These are phyloP conservation scores for Sophora flavescens DNA, from an alignment of 306 rosid species.

Conservation along the genomic window DNA sequence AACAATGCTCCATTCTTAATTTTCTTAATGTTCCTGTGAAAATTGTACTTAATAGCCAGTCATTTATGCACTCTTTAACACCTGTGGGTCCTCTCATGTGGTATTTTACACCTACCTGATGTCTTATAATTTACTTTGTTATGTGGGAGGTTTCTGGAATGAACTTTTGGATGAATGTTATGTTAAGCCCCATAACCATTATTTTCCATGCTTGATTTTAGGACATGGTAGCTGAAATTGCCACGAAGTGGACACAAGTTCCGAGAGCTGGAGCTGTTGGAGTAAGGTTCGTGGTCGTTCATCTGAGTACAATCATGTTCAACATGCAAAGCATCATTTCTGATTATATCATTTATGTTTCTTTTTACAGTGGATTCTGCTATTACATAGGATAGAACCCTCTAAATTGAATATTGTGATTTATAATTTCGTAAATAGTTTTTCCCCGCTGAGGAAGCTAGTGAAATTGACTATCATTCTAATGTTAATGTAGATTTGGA, in stretches of 20 bases:
- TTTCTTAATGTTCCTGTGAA: neutral
- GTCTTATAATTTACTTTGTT: constrained; percentile 15
- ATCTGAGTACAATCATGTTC: constrained; percentile 86
- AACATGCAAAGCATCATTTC: constrained; percentile 76
- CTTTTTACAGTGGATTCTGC: too few species aligned
- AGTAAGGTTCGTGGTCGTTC: constrained; percentile 75
- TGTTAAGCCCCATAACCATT: constrained; percentile 1
- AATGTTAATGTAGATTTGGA: too few species aligned
- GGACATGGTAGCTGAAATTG: constrained; percentile 79
- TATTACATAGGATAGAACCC: too few species aligned
- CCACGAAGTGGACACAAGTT: constrained; percentile 85
- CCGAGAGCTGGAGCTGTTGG: constrained; percentile 81
- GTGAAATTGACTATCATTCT: too few species aligned
- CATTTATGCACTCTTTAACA: neutral
- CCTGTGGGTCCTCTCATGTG: constrained; percentile 1
- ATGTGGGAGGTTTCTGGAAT: constrained; percentile 30
- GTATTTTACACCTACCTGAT: constrained; percentile 2
- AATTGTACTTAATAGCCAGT: neutral
- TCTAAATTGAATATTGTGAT: too few species aligned
- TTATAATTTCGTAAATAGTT: too few species aligned
- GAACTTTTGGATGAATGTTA: constrained; percentile 24
- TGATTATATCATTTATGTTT: too few species aligned
- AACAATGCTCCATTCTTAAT: constrained; percentile 12
- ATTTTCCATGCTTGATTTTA: constrained; percentile 46
- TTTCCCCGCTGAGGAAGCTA: too few species aligned